Evolutionary conservation across 805 yeast genomes (phyloP), one percentile per base, ranked within the genome.

Genomic region (Starmerella sp.): DNA sequence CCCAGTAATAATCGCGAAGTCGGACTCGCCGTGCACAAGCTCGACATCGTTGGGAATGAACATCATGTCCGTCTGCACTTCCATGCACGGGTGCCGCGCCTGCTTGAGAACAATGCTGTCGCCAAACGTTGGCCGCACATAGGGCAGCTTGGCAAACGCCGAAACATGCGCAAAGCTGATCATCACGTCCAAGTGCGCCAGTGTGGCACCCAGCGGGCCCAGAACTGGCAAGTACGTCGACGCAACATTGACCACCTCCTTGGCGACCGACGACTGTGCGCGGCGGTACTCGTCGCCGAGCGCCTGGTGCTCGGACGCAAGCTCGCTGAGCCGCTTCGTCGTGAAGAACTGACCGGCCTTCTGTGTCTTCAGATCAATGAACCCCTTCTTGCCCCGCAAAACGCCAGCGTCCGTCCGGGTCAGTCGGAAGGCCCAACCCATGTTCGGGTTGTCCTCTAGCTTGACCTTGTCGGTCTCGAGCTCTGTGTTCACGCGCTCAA

Each of bases 301-400:
- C 46, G 79, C 79, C 13, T 72, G 70, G 61, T 81, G 82, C 55
- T 81, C 79, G 38, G 73, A 71, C 13, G 89, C 81, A 37, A 82
- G 72, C n/a, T 75, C 73, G 43, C 78, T 74, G 61, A 93, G 73
- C 58, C 76, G 76, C 44, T 73, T 69, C 1, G 95, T 87, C 9
- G 96, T 88, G 74, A 93, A 93, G 67, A 77, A 88, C 5, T 91
- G 91, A 55, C 99, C 99, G 1, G 96, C 95, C 67, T 93, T 93
- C 34, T 88, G 95, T 0, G 97, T 91, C 51, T 89, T 86, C 45
- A 91, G 73, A 67, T 93, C 97, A 51, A 77, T 77, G 66, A 83
- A 90, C 41, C 78, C 76, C 0, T 72, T 68, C 49, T 74, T 71
- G 11, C 77, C 78, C 62, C 97, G 79, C 56, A 93, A 73, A 22